Percentiles rank a stretch among this genome's conserved stretches.
phyloP scores from a whole-genome alignment of 2,329 filamentous ascomycete species.

The Xenosphaeropsis pyriputrescens region DNA sequence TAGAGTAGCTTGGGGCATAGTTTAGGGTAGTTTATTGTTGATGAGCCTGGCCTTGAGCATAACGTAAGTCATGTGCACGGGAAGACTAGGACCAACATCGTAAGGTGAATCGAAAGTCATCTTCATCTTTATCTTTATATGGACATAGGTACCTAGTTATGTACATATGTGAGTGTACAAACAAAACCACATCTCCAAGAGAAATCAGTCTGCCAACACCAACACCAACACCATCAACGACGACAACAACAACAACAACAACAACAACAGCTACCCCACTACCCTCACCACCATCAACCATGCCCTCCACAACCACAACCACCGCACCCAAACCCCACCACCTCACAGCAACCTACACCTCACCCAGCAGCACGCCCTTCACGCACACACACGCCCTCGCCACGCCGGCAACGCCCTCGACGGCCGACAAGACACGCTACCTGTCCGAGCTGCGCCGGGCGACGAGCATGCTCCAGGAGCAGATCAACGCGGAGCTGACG shows the following conservation, averaged over 20 bases:
- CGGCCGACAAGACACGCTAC: slow-evolving; percentile 39
- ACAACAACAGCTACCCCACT: neutral
- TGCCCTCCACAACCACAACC: neutral
- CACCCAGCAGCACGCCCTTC: slow-evolving; percentile 33
- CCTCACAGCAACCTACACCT: slow-evolving; percentile 38
- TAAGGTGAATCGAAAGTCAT: no score
- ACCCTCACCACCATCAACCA: neutral
- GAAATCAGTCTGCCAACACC: no score
- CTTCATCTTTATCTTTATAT: no score
- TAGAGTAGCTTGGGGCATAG: no score
- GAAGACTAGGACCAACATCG: no score
- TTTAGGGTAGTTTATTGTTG: no score
- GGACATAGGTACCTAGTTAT: no score
- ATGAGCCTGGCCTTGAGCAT: no score
- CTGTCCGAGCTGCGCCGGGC: slow-evolving; percentile 42
- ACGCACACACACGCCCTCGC: slow-evolving; percentile 22
- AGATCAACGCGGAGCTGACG: slow-evolving; percentile 59
- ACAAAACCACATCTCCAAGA: no score
- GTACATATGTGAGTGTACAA: no score
- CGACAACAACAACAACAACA: no score
- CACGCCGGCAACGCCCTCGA: slow-evolving; percentile 19
- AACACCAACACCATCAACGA: neutral
- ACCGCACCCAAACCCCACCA: slow-evolving; percentile 1
- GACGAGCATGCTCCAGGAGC: slow-evolving; percentile 43
- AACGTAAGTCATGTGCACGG: no score